Conservation (phyloP, 495 filamentous ascomycete species). For the Penicillium goetzii region DNA sequence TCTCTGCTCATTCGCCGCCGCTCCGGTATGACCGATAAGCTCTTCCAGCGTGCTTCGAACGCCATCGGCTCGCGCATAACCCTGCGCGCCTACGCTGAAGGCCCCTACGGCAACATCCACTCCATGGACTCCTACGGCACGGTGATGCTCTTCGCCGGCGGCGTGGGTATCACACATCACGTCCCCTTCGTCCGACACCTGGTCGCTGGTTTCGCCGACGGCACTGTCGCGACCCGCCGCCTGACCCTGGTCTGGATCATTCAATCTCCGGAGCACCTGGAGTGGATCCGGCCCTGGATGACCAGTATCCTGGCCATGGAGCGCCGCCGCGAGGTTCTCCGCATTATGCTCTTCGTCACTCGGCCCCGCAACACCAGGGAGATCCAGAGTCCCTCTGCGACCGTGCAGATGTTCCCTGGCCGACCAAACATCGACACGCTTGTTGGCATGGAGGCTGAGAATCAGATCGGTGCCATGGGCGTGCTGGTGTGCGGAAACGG, state of each 20-base stretch:
- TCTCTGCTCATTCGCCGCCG: slow-evolving; percentile 84
- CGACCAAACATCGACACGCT: slow-evolving; percentile 80
- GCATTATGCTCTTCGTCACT: slow-evolving; percentile 86
- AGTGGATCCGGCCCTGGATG: slow-evolving; percentile 96
- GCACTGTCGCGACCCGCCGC: slow-evolving; percentile 76
- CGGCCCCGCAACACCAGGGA: slow-evolving; percentile 73
- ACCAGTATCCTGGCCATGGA: slow-evolving; percentile 80
- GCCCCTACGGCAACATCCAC: slow-evolving; percentile 84
- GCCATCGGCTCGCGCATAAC: slow-evolving; percentile 50
- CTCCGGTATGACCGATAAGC: slow-evolving; percentile 82
- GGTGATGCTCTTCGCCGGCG: slow-evolving; percentile 85
- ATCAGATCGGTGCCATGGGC: slow-evolving; percentile 84
- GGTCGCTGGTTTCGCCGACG: slow-evolving; percentile 70
- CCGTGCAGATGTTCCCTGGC: slow-evolving; percentile 83
- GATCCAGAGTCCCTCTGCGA: slow-evolving; percentile 68
- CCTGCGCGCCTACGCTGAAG: slow-evolving; percentile 71
- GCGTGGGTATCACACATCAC: slow-evolving; percentile 93
- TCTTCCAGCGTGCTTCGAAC: slow-evolving; percentile 65
- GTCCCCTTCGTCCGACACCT: slow-evolving; percentile 85
- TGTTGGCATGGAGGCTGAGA: slow-evolving; percentile 73
- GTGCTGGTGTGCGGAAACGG: slow-evolving; percentile 90
- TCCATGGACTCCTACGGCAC: slow-evolving; percentile 88
- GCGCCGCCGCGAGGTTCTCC: slow-evolving; percentile 73
- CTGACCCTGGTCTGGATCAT: slow-evolving; percentile 90
- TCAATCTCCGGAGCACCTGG: slow-evolving; percentile 80